phyloP scores from a whole-genome alignment of 169 alveolate genomes.

The Plasmodium sp. region DNA sequence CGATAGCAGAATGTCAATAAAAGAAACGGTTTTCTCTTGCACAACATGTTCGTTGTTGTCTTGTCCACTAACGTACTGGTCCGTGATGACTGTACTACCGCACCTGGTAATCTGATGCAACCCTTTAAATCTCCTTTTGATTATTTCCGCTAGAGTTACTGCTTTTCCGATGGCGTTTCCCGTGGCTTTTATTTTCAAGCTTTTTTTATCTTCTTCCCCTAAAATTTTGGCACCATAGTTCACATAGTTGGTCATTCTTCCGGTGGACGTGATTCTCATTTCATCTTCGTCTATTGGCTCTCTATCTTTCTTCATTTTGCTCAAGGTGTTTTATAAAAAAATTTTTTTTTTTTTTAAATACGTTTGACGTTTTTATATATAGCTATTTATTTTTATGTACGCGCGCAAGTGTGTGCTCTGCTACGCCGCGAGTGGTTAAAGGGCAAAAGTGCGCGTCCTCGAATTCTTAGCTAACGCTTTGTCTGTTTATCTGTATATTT shows the following conservation, averaged over 20 bases:
- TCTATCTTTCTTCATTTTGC: conserved; percentile 77
- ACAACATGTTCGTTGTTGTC: conserved; percentile 85
- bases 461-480: background rate
- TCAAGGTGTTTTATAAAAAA: conserved; percentile 8
- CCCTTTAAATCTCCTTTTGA: conserved; percentile 88
- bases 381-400: background rate
- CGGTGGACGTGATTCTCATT: conserved; percentile 87
- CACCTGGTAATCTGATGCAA: conserved; percentile 88
- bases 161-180: conserved; percentile 92
- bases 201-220: conserved; percentile 80
- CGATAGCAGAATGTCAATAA: conserved; percentile 83
- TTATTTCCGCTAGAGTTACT: conserved; percentile 89
- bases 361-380: background rate
- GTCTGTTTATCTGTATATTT: background rate
- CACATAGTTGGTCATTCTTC: conserved; percentile 88
- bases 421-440: background rate
- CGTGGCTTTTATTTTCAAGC: conserved; percentile 89
- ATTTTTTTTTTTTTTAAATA: conserved; percentile 73
- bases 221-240: conserved; percentile 85
- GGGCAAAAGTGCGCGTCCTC: background rate
- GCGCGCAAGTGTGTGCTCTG: background rate
- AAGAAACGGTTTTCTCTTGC: conserved; percentile 82
- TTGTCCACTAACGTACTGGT: conserved; percentile 87
- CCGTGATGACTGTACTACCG: conserved; percentile 81
- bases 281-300: conserved; percentile 88